phyloP scores from a whole-genome alignment of 805 yeast species.

The Nakazawaea populi region DNA sequence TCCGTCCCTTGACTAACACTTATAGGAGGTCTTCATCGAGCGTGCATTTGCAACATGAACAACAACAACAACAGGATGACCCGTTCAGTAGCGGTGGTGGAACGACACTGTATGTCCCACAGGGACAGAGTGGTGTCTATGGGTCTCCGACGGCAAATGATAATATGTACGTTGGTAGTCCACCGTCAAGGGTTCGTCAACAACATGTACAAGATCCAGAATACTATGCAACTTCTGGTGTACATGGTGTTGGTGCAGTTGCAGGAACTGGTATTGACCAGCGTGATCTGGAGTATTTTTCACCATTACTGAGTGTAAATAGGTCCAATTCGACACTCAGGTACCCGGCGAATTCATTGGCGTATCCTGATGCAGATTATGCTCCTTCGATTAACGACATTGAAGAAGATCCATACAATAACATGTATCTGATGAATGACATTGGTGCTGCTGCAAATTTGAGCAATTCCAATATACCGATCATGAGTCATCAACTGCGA shows the following conservation, averaged over 20 bases:
- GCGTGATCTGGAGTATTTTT: not conserved
- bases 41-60: not conserved
- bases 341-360: not conserved
- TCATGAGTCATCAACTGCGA: not conserved
- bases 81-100: not conserved
- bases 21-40: slow-evolving; percentile 1
- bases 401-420: slow-evolving; percentile 4
- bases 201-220: not conserved
- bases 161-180: not conserved
- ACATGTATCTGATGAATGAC: slow-evolving; percentile 4
- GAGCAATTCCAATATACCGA: slow-evolving; percentile 5
- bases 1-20: not conserved
- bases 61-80: not conserved
- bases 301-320: not conserved
- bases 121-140: not conserved
- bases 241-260: not conserved
- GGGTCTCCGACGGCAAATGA: not conserved
- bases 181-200: not conserved
- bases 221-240: not conserved
- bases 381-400: slow-evolving; percentile 6
- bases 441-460: not conserved
- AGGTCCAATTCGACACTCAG: slow-evolving; percentile 4
- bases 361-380: slow-evolving; percentile 1
- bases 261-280: not conserved
- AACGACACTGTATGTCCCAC: not conserved